Percentiles rank a stretch among this genome's conserved stretches.
These are phyloP conservation scores for Alternaria conjuncta DNA, from an alignment of 2,329 filamentous ascomycete species.

Conservation along the genomic window DNA sequence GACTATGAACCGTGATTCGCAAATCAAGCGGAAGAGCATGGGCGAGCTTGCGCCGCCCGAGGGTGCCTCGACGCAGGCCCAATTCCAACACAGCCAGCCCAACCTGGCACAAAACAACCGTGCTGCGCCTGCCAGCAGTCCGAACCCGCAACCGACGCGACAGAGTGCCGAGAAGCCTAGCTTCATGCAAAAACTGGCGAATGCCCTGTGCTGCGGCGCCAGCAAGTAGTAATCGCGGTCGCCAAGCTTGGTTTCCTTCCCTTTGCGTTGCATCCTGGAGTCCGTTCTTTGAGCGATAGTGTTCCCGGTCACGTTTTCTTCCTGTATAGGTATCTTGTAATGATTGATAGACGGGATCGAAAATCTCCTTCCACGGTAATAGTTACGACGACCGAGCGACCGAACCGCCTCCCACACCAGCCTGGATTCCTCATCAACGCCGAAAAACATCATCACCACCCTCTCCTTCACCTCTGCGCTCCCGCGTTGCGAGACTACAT, in stretches of 20 bases:
- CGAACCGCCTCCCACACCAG: conserved; percentile 29
- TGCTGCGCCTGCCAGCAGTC: conserved; percentile 55
- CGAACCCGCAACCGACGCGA: conserved; percentile 58
- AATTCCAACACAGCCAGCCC: conserved; percentile 94
- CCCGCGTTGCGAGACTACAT: conserved; percentile 25
- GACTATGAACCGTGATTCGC: conserved; percentile 27
- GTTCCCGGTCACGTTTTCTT: conserved; percentile 40
- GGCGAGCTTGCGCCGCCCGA: conserved; percentile 82
- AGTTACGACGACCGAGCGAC: conserved; percentile 37
- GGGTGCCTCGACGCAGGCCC: conserved; percentile 84
- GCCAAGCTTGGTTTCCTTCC: conserved; percentile 23
- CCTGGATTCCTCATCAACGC: conserved; percentile 35
- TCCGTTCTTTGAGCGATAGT: conserved; percentile 43
- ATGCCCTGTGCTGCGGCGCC: conserved; percentile 80
- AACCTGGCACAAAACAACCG: conserved; percentile 74
- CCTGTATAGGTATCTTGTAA: conserved; percentile 52
- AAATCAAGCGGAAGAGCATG: conserved; percentile 72
- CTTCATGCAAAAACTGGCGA: conserved; percentile 91
- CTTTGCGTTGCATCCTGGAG: conserved; percentile 45
- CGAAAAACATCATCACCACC: conserved; percentile 23
- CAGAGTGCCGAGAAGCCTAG: conserved; percentile 71
- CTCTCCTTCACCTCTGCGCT: conserved; percentile 30
- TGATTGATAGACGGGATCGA: conserved; percentile 50
- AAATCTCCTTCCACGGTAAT: conserved; percentile 46
- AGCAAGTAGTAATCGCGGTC: conserved; percentile 35